A percentile compares a stretch with the other conserved stretches of the same genome.
Evolutionary conservation across 441 rosid genomes (phyloP).

Genomic region (Kokia cookei): DNA sequence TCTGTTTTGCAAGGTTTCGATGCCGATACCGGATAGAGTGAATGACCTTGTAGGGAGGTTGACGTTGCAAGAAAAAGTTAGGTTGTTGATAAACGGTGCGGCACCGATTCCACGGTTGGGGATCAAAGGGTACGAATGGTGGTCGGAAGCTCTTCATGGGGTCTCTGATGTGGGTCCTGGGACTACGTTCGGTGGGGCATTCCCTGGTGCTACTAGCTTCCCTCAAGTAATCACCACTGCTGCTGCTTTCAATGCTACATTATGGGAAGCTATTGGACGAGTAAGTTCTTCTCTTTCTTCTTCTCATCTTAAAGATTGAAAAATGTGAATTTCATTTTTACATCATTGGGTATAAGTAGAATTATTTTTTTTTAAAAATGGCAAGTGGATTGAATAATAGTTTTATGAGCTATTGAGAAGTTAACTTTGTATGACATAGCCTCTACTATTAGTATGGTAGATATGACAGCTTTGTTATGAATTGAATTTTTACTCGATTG

Average conservation of each 20-base stretch:
- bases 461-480: neutral
- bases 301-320: neutral
- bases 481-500: no score
- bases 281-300: slow-evolving; percentile 21
- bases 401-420: neutral
- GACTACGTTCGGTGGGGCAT: slow-evolving; percentile 64
- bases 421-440: neutral
- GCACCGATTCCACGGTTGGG: slow-evolving; percentile 73
- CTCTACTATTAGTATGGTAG: neutral
- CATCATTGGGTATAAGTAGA: no score
- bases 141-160: slow-evolving; percentile 98
- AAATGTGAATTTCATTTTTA: no score
- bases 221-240: slow-evolving; percentile 96
- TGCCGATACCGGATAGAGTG: slow-evolving; percentile 56
- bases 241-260: slow-evolving; percentile 74
- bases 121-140: slow-evolving; percentile 86
- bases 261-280: slow-evolving; percentile 92
- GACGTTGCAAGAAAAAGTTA: slow-evolving; percentile 67
- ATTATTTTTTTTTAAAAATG: no score
- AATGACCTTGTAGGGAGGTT: slow-evolving; percentile 59
- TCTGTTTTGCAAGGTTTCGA: slow-evolving; percentile 50
- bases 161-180: slow-evolving; percentile 93
- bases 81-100: slow-evolving; percentile 64
- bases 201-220: slow-evolving; percentile 88
- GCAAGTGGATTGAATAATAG: neutral